phyloP scores from a whole-genome alignment of 2,329 filamentous ascomycete genomes.

The Karstenula rhodostoma region DNA sequence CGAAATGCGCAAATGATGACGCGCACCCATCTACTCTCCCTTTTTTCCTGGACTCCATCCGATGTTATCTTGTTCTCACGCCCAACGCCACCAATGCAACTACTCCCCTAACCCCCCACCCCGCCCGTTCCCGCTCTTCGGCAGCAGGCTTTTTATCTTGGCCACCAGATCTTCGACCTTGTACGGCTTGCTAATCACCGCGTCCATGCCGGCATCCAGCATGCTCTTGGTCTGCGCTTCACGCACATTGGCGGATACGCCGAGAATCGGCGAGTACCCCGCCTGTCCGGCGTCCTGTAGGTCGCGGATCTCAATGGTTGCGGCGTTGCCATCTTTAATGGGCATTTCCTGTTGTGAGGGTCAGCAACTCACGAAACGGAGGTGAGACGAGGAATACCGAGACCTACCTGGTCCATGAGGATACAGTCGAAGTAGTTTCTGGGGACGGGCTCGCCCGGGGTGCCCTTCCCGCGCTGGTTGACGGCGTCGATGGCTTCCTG shows the following conservation, averaged over 20 bases:
- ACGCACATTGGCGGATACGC: slow-evolving; percentile 51
- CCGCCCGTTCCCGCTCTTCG: slow-evolving; percentile 10
- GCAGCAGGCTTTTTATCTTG: slow-evolving; percentile 36
- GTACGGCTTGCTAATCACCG: slow-evolving; percentile 51
- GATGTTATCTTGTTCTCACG: too few species aligned
- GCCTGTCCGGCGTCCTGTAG: slow-evolving; percentile 45
- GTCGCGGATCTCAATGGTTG: slow-evolving; percentile 50
- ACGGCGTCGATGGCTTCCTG: slow-evolving; percentile 55
- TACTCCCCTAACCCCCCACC: background rate
- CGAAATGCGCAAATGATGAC: too few species aligned
- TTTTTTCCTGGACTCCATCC: too few species aligned
- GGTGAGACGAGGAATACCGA: background rate
- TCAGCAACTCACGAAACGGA: background rate
- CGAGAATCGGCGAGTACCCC: slow-evolving; percentile 46
- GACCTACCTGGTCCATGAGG: slow-evolving; percentile 39
- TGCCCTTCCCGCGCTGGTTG: slow-evolving; percentile 32
- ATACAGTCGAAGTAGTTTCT: slow-evolving; percentile 52
- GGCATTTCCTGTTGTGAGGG: slow-evolving; percentile 51
- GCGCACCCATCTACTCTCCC: too few species aligned
- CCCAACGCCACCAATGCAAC: too few species aligned
- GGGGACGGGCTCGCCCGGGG: slow-evolving; percentile 20
- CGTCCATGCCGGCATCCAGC: slow-evolving; percentile 49
- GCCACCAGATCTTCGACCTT: slow-evolving; percentile 47
- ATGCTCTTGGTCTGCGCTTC: slow-evolving; percentile 45
- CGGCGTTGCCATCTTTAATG: slow-evolving; percentile 53